Evolutionary conservation across 23 red algal genomes (phyloP), one percentile per base, ranked within the genome.

Genomic region (Pyropia yezoensis): DNA sequence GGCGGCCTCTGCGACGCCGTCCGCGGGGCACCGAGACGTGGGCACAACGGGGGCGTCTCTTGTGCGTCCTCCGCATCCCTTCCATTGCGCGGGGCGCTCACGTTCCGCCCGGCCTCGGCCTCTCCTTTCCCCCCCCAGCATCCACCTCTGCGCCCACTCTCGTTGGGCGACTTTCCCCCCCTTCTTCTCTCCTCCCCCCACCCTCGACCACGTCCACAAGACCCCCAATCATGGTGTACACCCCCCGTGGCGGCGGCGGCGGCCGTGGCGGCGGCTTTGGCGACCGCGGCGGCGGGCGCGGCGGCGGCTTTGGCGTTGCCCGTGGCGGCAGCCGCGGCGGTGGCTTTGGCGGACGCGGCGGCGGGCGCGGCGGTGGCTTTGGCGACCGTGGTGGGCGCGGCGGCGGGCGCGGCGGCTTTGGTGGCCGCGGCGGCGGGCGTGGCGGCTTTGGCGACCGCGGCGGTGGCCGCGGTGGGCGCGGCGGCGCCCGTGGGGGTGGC

Each of bases 311-410:
- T 47, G 39, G 39, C 39, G 39, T 47, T 47, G 39, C 39, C 9
- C 39, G 39, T 8, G 39, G 39, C 9, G 71, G 71, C 2, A 71
- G 82, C 27, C 61, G 32, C 27, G 53, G 71, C 11, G 80, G 61
- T 30, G 76, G 63, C 14, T 70, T 58, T 29, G 61, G 80, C 20
- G 55, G 55, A 7, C 55, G 55, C 55, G 55, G 55, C 7, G 55
- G 12, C 55, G 55, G 55, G 7, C 54, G 54, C 54, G 81, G 80
- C 11, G 80, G 81, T 17, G 81, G 81, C 2, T 51, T 51, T 57
- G 69, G 69, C 18, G 82, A 87, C 52, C 69, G 82, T 33, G 82
- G 82, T 14, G 82, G 82, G 3, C 67, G 79, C 28, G 79, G 79
- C 47, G 79, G 79, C 21, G 27, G n/a, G 33, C 30, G 79, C 14